Evolutionary conservation across 2,329 filamentous ascomycete genomes (phyloP).

Genomic region (Sporothrix brasiliensis): DNA sequence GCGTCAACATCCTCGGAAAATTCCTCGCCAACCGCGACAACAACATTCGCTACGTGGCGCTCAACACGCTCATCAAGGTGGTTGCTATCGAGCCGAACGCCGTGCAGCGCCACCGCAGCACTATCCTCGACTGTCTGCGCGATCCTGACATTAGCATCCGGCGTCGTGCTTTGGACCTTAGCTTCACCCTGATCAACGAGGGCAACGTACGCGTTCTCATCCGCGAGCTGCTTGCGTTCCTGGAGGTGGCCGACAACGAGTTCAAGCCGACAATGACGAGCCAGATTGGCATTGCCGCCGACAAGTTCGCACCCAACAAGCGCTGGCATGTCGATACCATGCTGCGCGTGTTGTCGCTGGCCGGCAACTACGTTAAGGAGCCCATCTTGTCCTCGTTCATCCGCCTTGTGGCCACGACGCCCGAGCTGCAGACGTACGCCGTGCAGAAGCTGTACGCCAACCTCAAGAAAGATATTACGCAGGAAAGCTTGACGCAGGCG

Average conservation of each 20-base stretch:
- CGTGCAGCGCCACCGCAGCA: constrained; percentile 95
- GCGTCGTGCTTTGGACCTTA: constrained; percentile 90
- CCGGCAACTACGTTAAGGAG: constrained; percentile 96
- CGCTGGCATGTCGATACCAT: constrained; percentile 99
- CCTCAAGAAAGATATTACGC: constrained; percentile 94
- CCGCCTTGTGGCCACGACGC: constrained; percentile 88
- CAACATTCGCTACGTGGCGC: constrained; percentile 96
- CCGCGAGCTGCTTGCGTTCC: constrained; percentile 87
- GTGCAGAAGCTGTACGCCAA: constrained; percentile 92
- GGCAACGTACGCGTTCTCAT: constrained; percentile 93
- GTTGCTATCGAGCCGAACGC: constrained; percentile 98
- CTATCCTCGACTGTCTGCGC: constrained; percentile 91
- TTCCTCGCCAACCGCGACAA: constrained; percentile 99
- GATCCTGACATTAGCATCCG: constrained; percentile 98
- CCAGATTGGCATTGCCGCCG: constrained; percentile 95
- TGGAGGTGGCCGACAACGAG: constrained; percentile 96
- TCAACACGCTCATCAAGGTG: constrained; percentile 97
- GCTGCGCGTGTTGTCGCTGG: constrained; percentile 87
- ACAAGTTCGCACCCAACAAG: constrained; percentile 94
- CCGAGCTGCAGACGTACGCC: constrained; percentile 93
- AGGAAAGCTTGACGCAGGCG: constrained; percentile 90
- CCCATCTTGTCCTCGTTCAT: constrained; percentile 97
- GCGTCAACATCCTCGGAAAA: constrained; percentile 95
- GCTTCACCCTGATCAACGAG: constrained; percentile 97
- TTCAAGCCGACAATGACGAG: constrained; percentile 99